Evolutionary conservation across 495 filamentous ascomycete genomes (phyloP), one percentile per base, ranked within the genome.

Genomic region (Emericellopsis terricola): DNA sequence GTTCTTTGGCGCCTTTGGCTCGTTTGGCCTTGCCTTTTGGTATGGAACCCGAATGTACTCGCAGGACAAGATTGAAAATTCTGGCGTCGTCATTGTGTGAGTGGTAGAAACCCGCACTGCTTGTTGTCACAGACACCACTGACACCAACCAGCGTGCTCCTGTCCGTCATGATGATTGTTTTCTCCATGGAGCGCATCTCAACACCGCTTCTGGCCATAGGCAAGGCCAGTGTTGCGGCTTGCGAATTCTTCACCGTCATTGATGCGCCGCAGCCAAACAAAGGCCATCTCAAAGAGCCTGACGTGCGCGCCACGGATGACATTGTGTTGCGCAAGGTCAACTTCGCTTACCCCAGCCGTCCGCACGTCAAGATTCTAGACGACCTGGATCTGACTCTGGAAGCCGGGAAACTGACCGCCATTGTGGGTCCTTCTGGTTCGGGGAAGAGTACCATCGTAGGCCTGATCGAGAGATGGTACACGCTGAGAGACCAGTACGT

Each of bases 401-500:
- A 77, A 4, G 74, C 82, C 4, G 84, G 86, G 1, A 83, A 89
- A 48, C 73, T 73, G 13, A 81, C 79, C 13, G 82, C 85, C n/a
- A 64, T 94, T 31, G 80, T 89, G 30, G 78, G 86, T 1, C 69
- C 83, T 14, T 79, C 74, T 1, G 78, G 78, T 4, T 76, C 72
- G 13, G 78, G 78, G 5, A 85, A 58, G 44, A 75, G 68, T 37
- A 83, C 77, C 0, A 68, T 82, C 27, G 68, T 78, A 0, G 68
- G 60, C 4, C 21, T 97, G 6, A 70, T 96, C 26, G 84, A 94
- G 48, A 71, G 87, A 2, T 96, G 93, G 65, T 97, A 97, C 46
- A 71, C 82, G 19, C 76, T 91, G 23, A 46, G 53, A 14, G 53
- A 63, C 20, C 60, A 65, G 42, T 48, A 60, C 32, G 44, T 58